These are phyloP conservation scores for Jackrogersella minutella DNA, from an alignment of 495 filamentous ascomycete species.

Conservation along the genomic window DNA sequence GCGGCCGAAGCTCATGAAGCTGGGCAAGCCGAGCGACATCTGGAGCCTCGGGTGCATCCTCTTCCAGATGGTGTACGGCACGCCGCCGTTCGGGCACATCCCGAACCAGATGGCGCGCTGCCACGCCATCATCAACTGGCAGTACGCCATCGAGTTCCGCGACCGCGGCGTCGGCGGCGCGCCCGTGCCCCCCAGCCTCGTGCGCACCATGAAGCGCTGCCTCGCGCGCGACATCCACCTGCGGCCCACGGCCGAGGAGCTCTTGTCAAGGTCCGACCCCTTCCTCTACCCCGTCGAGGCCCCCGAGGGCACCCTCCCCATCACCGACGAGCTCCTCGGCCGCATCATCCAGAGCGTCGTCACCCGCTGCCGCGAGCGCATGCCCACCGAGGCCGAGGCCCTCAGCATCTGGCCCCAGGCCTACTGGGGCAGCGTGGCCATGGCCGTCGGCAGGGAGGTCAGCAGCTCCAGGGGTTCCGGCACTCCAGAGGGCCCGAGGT, in stretches of 20 bases:
- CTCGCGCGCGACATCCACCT: slow-evolving; percentile 78
- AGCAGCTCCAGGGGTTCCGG: neutral
- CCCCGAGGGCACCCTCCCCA: slow-evolving; percentile 68
- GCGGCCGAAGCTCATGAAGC: slow-evolving; percentile 82
- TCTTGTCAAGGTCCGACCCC: slow-evolving; percentile 74
- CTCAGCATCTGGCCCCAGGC: slow-evolving; percentile 70
- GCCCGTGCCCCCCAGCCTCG: slow-evolving; percentile 72
- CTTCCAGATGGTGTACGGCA: slow-evolving; percentile 96
- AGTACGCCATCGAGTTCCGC: slow-evolving; percentile 83
- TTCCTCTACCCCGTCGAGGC: slow-evolving; percentile 80
- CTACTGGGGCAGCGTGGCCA: slow-evolving; percentile 63
- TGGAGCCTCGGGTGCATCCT: slow-evolving; percentile 97
- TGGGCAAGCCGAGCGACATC: slow-evolving; percentile 94
- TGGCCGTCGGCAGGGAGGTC: slow-evolving; percentile 42
- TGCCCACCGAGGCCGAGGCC: slow-evolving; percentile 74
- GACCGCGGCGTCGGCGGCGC: slow-evolving; percentile 75
- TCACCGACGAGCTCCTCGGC: slow-evolving; percentile 78
- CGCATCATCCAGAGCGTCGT: slow-evolving; percentile 81
- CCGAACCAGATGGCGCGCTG: slow-evolving; percentile 76
- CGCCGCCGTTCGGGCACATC: slow-evolving; percentile 92
- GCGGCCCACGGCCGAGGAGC: slow-evolving; percentile 78
- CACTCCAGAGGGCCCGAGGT: slow-evolving; percentile 12
- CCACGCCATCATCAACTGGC: slow-evolving; percentile 88
- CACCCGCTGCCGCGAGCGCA: slow-evolving; percentile 71
- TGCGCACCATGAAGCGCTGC: slow-evolving; percentile 78